Evolutionary conservation across 2,329 filamentous ascomycete genomes (phyloP), one percentile per base, ranked within the genome.

Genomic region (Akanthomyces muscarius): DNA sequence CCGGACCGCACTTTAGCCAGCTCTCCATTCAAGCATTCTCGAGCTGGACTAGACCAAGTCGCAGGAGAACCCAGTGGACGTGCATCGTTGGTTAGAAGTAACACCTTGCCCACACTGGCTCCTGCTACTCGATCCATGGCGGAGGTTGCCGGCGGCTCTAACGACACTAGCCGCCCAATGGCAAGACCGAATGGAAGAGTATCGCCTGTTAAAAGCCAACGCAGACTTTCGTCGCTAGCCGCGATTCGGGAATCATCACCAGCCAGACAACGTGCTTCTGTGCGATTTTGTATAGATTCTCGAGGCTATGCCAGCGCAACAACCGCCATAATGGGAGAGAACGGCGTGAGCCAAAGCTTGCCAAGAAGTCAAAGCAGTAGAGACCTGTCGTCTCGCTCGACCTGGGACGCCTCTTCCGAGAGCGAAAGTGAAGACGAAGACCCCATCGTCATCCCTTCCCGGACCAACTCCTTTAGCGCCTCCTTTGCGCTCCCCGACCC

Each of bases 271-370:
- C 78, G 83, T 47, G 81, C 84, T 1, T 82, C 85, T 48, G 84
- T 88, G 7, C 85, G 83, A 67, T 86, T 89, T 65, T 86, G 80
- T 18, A 87, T 89, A 65, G 86, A 88, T 68, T 78, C 83, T n/a
- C 81, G 81, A 60, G 86, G 86, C 25, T 80, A 84, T 62, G 84
- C 84, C 16, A 78, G 81, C 38, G 82, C 84, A 10, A 83, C 86
- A 66, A 81, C 80, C 1, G 71, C 80, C 1, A 68, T 80, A 11
- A 74, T 76, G 21, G 74, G 76, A 10, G 73, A 76, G 5, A 63
- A 65, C 67, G 71, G 66, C 33, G 55, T 65, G 47, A 67, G 67
- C 36, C 67, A 66, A 51, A 69, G 59, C 54, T 65, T 75, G 25
- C 67, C 67, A 33, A 68, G 73, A 63, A 70, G 69, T 64, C 70